Base-by-base conservation (phyloP, 2,329 filamentous ascomycete genomes). In the Colletotrichum zoysiae region DNA sequence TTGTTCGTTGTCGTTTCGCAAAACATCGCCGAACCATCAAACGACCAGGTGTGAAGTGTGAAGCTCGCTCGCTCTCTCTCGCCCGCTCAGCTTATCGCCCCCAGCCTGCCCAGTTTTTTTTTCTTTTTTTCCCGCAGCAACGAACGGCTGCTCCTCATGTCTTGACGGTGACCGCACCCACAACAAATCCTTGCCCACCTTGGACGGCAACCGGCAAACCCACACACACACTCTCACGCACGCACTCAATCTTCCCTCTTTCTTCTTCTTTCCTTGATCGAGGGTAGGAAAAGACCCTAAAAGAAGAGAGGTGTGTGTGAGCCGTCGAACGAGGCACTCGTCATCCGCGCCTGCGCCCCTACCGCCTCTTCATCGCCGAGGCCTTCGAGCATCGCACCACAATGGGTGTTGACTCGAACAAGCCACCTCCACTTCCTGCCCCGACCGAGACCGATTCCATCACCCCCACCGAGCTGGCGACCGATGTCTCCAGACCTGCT, bases 391-490 rank as follows among this genome's bases (percentile, higher is more conserved):
- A 68, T 67, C 55, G 74, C 75, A 78, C 77, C 82, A 86, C 82
- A 76, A 88, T 89, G 87, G 87, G 85, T 80, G 82, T 84, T 81
- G 86, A 89, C 76, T 84, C 83, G 73, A 88, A 85, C 79, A 88
- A 84, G 78, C 81, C 85, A 77, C 90, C 90, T 80, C 92, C 92
- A 78, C 87, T 95, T 79, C 93, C 93, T 79, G 92, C 92, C 78
- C 93, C 93, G 75, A 95, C 93, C 80, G 92, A 94, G 82, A 92
- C 92, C 79, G 87, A 89, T 75, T 90, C 89, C 75, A 86, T 86
- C 72, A 86, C 86, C 73, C 90, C 90, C 70, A 89, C 89, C 79
- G 90, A 92, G 77, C 81, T 92, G 73, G 89, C 87, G 70, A 90
- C 90, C 76, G 91, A 93, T 81, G 79, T 93, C 75, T 94, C 92